Conservation (phyloP, 176 grass and related monocot genomes). For the Carex cristatella region DNA sequence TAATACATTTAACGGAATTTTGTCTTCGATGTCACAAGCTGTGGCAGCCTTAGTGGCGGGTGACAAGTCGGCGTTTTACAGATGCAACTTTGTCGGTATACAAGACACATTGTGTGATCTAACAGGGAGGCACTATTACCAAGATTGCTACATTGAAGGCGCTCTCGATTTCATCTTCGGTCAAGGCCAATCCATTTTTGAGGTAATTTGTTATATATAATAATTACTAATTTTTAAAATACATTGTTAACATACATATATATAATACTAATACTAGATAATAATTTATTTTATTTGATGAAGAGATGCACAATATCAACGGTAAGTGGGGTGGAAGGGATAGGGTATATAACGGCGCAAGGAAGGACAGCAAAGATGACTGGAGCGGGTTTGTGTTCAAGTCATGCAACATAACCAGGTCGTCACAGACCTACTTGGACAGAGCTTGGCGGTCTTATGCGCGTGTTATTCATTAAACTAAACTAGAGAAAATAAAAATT, state of each 20-base stretch:
- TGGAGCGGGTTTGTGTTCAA: slow-evolving; percentile 50
- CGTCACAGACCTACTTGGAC: slow-evolving; percentile 34
- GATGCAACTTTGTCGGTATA: slow-evolving; percentile 48
- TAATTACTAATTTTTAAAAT: too few relatives aligned
- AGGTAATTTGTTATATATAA: slow-evolving; percentile 19
- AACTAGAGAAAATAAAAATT: too few relatives aligned
- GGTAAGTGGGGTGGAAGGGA: neutral
- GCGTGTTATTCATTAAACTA: slow-evolving; percentile 30
- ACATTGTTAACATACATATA: neutral
- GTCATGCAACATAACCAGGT: slow-evolving; percentile 30
- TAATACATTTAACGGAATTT: slow-evolving; percentile 38
- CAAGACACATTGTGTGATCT: slow-evolving; percentile 69
- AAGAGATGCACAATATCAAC: slow-evolving; percentile 41
- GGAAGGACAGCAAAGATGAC: slow-evolving; percentile 14
- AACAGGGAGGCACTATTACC: slow-evolving; percentile 57
- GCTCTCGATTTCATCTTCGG: slow-evolving; percentile 71
- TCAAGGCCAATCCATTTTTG: slow-evolving; percentile 46
- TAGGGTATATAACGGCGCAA: slow-evolving; percentile 56
- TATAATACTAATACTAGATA: neutral
- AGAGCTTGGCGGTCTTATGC: slow-evolving; percentile 59
- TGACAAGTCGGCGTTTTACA: slow-evolving; percentile 50
- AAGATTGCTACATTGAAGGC: slow-evolving; percentile 54
- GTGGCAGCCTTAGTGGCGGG: slow-evolving; percentile 48
- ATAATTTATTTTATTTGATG: slow-evolving; percentile 9
- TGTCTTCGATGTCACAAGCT: slow-evolving; percentile 23